Base-by-base conservation (phyloP, 2,329 filamentous ascomycete genomes). In the Trichoderma gracile region DNA sequence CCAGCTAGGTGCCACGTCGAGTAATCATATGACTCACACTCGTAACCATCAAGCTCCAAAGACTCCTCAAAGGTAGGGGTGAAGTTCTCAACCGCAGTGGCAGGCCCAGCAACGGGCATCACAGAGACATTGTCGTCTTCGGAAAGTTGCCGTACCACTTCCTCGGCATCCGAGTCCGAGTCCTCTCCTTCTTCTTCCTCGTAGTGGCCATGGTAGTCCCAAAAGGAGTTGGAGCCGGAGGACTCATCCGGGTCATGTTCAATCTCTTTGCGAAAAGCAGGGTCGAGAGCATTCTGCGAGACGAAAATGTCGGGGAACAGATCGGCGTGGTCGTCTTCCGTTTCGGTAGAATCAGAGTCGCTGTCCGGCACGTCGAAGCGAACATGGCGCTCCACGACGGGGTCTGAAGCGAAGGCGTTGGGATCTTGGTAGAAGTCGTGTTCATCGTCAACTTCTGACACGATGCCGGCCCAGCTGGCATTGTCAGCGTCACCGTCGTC, bases 261-360 rank as follows among this genome's bases (percentile, higher is more conserved):
- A 68, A 93, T 89, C 77, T 91, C 87, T 47, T 86, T 84, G 68
- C 89, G 89, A 71, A 94, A 87, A 58, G 83, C 82, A 6, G 89
- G 88, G 70, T 92, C 90, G 5, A 94, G 81, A 17, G 85, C 83
- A 72, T 86, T 89, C 75, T 93, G 89, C 56, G 90, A 86, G 64
- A 93, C 81, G 74, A 94, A 94, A 65, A 94, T 87, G 73, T 93
- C 87, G 1, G 90, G 89, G 67, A 92, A 92, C 68, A 92, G 85
- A 67, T 86, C 85, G 66, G 85, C 83, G 52, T 82, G 77, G 67
- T 87, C 84, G 65, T 87, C 83, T 45, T 88, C 85, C 4, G 82
- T 85, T 57, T 88, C 87, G 60, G 86, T 87, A 3, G 84, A 85
- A 66, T 88, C 84, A 61, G 84, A 89, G 69, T 91, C 89, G 64